phyloP scores from a whole-genome alignment of 805 yeast genomes.

The Jamesozyma rosinii region DNA sequence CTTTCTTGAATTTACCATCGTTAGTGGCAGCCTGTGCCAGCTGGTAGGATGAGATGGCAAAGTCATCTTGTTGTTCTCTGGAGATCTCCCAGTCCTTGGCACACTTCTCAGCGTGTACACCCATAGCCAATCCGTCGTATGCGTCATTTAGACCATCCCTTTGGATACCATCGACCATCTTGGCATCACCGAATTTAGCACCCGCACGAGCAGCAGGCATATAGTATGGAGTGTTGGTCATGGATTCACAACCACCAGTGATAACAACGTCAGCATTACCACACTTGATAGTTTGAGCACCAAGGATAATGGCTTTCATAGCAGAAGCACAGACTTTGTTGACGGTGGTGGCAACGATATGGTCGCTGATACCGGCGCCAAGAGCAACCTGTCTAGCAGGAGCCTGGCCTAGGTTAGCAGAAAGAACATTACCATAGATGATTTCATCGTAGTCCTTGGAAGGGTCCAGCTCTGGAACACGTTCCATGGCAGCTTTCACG shows the following conservation, averaged over 20 bases:
- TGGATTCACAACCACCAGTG: constrained; percentile 96
- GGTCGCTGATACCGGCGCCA: constrained; percentile 74
- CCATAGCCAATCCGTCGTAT: constrained; percentile 84
- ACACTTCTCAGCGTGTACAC: constrained; percentile 94
- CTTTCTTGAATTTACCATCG: constrained; percentile 71
- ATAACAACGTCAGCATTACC: constrained; percentile 89
- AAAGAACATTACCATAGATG: constrained; percentile 83
- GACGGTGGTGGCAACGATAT: constrained; percentile 78
- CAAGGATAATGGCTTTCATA: constrained; percentile 81
- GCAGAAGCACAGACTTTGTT: constrained; percentile 98
- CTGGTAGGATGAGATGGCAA: constrained; percentile 74
- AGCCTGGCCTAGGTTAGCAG: constrained; percentile 91
- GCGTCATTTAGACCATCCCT: constrained; percentile 93
- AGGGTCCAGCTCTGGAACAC: constrained; percentile 73
- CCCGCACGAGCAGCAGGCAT: constrained; percentile 79
- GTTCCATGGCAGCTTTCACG: constrained; percentile 75
- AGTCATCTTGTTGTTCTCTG: constrained; percentile 84
- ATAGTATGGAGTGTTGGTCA: constrained; percentile 94
- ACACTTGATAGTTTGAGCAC: constrained; percentile 79
- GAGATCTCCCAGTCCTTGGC: constrained; percentile 70
- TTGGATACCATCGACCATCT: constrained; percentile 78
- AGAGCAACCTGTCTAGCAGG: constrained; percentile 97
- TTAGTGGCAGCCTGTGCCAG: constrained; percentile 77
- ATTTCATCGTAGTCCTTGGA: constrained; percentile 71
- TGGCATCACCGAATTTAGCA: constrained; percentile 77